Base-by-base conservation (phyloP, 768 basidiomycete genomes). In the Rhizopogon rudus region DNA sequence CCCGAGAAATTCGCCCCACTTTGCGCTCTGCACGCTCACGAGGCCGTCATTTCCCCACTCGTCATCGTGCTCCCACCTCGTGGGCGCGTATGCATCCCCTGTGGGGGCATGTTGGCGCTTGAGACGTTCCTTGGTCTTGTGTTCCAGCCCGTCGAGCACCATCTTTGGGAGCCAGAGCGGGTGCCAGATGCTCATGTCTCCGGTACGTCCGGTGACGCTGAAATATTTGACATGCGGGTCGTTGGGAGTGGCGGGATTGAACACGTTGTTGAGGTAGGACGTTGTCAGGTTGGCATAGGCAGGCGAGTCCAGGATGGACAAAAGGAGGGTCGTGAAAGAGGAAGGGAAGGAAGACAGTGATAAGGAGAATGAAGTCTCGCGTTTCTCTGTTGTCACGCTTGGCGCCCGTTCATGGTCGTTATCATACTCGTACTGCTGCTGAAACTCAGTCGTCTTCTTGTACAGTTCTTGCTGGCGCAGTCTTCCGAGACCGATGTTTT, bases 111-210 rank as follows among this genome's bases (percentile, higher is more conserved):
- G 77, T 5, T 61, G 49, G 40, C 64, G 64, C 46, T 73, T 75
- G 22, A 81, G 54, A 17, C 67, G 72, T 20, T 77, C 70, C 65
- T 84, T 70, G 62, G 82, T 77, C 52, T 74, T 77, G 57, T 81
- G 80, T 63, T 94, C 93, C 20, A 83, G 80, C 1, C 90, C 88
- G 65, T 99, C 96, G 39, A 98, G 75, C 31, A 99, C 87, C 73
- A 95, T 80, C 73, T 98, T 97, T 0, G 96, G 93, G 39, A 98
- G 78, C 93, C 96, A 99, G 52, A 99, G 84, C 0, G 97, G 97
- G 68, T 98, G 97, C 86, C 88, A 92, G 33, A 95, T 77, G 68
- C 69, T 83, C 59, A 88, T 77, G 44, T 74, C 70, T 16, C 76
- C 72, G 52, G 83, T 75, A n/a, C 93, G 82, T 1, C 90, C 91